Conservation (phyloP, 2,329 filamentous ascomycete species). For the Epichloe scottii region DNA sequence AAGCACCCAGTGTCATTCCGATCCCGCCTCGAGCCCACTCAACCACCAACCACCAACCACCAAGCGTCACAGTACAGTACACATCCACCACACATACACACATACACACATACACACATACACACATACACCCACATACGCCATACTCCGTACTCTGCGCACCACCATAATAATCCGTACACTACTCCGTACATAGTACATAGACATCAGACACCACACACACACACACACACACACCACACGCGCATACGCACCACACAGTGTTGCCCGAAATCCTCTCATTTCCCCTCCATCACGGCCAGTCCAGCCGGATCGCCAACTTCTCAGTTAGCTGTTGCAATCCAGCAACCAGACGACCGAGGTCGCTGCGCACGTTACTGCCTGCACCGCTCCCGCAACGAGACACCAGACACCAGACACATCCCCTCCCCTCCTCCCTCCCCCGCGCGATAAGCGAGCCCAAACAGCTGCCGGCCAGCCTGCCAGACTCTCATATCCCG, state of each 20-base stretch:
- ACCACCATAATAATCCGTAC: neutral
- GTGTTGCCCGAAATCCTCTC: neutral
- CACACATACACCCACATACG: neutral
- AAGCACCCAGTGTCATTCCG: too few species aligned
- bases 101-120: too few species aligned
- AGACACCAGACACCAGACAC: neutral
- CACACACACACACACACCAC: neutral
- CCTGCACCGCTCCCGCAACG: neutral
- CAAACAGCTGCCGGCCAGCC: neutral
- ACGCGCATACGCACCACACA: neutral
- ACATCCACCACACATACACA: neutral
- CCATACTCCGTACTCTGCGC: too few species aligned
- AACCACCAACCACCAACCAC: slow-evolving; percentile 2
- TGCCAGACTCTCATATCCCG: neutral
- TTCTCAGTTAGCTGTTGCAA: neutral
- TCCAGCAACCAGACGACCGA: neutral
- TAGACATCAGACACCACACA: neutral
- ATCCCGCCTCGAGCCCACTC: slow-evolving; percentile 3
- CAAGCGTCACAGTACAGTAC: neutral
- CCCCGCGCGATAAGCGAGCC: neutral
- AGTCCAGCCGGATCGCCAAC: slow-evolving; percentile 1
- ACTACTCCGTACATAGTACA: too few species aligned
- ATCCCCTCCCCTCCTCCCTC: neutral
- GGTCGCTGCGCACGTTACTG: neutral
- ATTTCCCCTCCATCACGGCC: neutral